These are phyloP conservation scores for Metschnikowia peoriensis DNA, from an alignment of 805 yeast species.

Conservation along the genomic window DNA sequence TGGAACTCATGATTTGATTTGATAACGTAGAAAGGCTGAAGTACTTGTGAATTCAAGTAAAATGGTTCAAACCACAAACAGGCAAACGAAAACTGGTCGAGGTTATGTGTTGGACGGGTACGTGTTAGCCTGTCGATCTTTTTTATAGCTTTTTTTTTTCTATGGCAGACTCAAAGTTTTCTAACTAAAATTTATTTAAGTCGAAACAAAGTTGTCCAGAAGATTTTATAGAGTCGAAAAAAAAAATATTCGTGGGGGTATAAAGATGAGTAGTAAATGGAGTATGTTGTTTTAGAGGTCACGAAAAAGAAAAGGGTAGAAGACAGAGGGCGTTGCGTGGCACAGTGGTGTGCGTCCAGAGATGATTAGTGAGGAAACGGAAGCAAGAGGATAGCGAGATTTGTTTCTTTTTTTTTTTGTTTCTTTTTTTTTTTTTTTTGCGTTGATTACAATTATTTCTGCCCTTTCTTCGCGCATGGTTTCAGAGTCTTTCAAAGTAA, in stretches of 20 bases:
- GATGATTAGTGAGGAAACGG: constrained; percentile 10
- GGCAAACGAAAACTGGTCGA: not conserved
- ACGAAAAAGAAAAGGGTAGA: constrained; percentile 8
- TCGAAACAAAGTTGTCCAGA: too few relatives aligned
- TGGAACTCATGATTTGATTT: constrained; percentile 38
- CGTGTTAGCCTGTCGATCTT: not conserved
- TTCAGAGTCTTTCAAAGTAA: not conserved
- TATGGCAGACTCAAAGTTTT: not conserved
- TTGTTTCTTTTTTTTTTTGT: constrained; percentile 2
- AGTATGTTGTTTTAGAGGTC: not conserved
- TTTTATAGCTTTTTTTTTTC: not conserved
- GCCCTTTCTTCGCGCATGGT: not conserved
- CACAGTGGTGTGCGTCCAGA: constrained; percentile 8
- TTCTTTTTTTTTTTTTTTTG: constrained; percentile 4
- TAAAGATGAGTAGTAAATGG: not conserved
- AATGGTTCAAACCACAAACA: not conserved
- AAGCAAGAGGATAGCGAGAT: constrained; percentile 5
- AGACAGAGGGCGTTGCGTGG: constrained; percentile 9
- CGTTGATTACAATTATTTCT: constrained; percentile 1
- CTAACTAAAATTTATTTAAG: not conserved
- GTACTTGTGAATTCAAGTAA: not conserved
- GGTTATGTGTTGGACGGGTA: constrained; percentile 1
- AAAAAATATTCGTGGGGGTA: not conserved
- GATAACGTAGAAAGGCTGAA: not conserved
- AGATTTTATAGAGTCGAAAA: not conserved